Evolutionary conservation across 768 basidiomycete genomes (phyloP), one percentile per base, ranked within the genome.

Genomic region (Lactarius hatsudake): DNA sequence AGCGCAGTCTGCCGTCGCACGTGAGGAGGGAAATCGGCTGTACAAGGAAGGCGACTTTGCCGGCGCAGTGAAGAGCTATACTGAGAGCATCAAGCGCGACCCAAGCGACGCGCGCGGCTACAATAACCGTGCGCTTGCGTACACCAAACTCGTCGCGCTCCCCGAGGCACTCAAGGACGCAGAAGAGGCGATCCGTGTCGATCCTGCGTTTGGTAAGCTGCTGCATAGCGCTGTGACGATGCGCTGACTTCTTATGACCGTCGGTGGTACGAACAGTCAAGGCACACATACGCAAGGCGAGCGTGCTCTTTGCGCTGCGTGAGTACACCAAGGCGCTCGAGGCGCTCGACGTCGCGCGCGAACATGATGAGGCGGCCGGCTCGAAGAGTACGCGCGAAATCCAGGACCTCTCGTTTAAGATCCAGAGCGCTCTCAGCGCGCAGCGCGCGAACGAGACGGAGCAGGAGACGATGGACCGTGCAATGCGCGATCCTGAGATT

Each of bases 101-200:
- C 96, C 97, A 51, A 76, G 78, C 43, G 97, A 99, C 75, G 85
- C 96, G 17, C 84, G 90, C 70, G 95, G 93, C 10, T 99, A 98
- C 81, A 98, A 96, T 77, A 99, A 99, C 81, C 90, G 97, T 59
- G 94, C 97, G n/a, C 90, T 94, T 34, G 96, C 94, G 28, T 98
- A 97, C 80, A 93, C 90, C 79, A 98, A 98, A 81, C 87, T 99
- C 48, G 85, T 85, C 53, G 97, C 97, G 1, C 79, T 98, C 36
- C 91, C 95, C 13, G 97, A 99, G 76, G 97, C 96, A 1, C 83
- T 98, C 74, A 98, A 98, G 78, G 97, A 99, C 73, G 93, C 88
- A 45, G 87, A 99, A 64, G 87, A 91, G 76, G 94, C 97, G 30
- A 94, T 98, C 82, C 89, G 88, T 78, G 85, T 91, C 59, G 96